Evolutionary conservation across 805 yeast genomes (phyloP).

Genomic region (Pichia membranifaciens): DNA sequence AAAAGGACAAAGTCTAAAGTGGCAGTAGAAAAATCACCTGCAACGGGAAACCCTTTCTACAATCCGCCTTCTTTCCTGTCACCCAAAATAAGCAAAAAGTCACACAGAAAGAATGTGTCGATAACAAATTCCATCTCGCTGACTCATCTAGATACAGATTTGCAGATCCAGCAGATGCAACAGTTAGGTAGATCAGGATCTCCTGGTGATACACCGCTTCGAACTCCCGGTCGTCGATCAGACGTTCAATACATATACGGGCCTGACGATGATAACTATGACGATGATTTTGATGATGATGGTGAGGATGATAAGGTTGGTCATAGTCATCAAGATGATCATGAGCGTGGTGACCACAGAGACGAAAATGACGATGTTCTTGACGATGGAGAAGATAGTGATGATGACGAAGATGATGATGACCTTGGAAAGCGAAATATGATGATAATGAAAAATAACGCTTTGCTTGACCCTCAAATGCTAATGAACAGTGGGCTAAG

Average conservation of each 20-base stretch:
- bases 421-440: neutral
- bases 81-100: conserved; percentile 32
- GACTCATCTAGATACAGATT: conserved; percentile 29
- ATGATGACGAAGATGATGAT: neutral
- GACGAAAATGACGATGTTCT: neutral
- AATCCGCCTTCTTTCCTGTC: conserved; percentile 40
- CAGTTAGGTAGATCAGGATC: conserved; percentile 17
- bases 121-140: conserved; percentile 28
- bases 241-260: conserved; percentile 14
- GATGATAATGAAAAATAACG: neutral
- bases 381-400: neutral
- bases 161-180: conserved; percentile 23
- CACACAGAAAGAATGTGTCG: conserved; percentile 28
- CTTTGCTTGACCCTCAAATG: neutral
- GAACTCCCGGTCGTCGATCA: conserved; percentile 23
- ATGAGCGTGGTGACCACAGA: neutral
- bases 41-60: conserved; percentile 42
- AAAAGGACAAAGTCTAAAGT: conserved; percentile 21
- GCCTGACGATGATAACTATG: conserved; percentile 12
- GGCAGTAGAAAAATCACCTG: conserved; percentile 31
- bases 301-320: conserved; percentile 12
- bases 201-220: conserved; percentile 25
- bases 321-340: conserved; percentile 11
- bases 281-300: conserved; percentile 4
- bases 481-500: neutral